Evolutionary conservation across 1,139 yeast species (phyloP), one percentile per base, ranked within the genome.

Genomic region (Suhomyces bolitotheri): DNA sequence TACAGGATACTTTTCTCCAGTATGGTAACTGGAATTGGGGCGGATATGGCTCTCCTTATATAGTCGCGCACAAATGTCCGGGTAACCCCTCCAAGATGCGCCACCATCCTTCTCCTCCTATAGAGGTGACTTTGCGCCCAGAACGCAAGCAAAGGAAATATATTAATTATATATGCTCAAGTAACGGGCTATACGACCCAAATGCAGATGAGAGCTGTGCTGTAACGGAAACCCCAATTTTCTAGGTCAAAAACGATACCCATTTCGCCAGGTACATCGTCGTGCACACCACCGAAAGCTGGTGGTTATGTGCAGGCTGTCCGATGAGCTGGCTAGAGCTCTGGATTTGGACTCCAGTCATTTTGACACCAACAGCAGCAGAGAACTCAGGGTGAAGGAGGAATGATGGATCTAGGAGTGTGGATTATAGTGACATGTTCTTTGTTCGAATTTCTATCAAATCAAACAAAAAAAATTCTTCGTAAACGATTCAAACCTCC

Each of bases 31-130:
- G 11, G 5, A 14, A 34, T 20, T 15, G 25, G 32, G 19, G 28
- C 37, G 34, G 37, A 27, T 25, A 14, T 27, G 22, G 29, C 34
- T 49, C 39, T 42, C 44, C 51, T 54, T 58, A 51, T 56, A 58
- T 59, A 59, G 54, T 53, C 41, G 41, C 50, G 40, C 33, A 28
- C 33, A 29, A 16, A 45, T 38, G 43, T 50, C 62, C 63, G 64
- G 64, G 64, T 58, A 58, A 58, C 46, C 30, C 43, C 17, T 53
- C 73, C 60, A 82, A 90, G 54, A n/a, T 78, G 81, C 57, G 84
- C 76, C 47, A 83, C 66, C 60, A 82, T 83, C 60, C 82, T 84
- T 65, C 92, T 78, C 83, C 21, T 83, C 56, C 83, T 90, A 58
- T 79, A 68, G 80, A 80, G 64, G 81, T 23, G 20, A 17, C 25